These are phyloP conservation scores for Xylariaceae sp. DNA, from an alignment of 2,329 filamentous ascomycete genomes.

Conservation along the genomic window DNA sequence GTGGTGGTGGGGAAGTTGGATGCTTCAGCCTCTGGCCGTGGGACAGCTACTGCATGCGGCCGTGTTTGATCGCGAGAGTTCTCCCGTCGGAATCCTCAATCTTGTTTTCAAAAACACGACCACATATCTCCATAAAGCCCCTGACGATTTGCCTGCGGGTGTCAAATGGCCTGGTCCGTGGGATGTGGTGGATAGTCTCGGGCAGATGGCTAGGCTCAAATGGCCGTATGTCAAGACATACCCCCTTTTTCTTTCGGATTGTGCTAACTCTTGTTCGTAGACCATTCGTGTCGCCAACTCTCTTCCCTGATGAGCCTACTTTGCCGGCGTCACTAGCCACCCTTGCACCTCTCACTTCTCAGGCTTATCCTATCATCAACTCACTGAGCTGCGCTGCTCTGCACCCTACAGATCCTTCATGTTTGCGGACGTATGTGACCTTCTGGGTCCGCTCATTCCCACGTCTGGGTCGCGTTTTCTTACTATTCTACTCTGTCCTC, in stretches of 20 bases:
- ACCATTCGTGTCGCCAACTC: conserved; percentile 74
- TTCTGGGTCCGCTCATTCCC: conserved; percentile 86
- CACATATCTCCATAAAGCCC: conserved; percentile 71
- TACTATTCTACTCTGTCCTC: conserved; percentile 66
- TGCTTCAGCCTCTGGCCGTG: conserved; percentile 69
- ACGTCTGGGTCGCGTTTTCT: conserved; percentile 68
- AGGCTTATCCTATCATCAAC: conserved; percentile 80
- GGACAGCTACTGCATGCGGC: conserved; percentile 73
- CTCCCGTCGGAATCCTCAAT: conserved; percentile 36
- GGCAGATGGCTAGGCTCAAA: conserved; percentile 70
- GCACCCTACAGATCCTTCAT: conserved; percentile 83
- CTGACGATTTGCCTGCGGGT: conserved; percentile 59
- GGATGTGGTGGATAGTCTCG: conserved; percentile 75
- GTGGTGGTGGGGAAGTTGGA: conserved; percentile 81
- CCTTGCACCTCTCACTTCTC: conserved; percentile 72
- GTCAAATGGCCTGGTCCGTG: conserved; percentile 70
- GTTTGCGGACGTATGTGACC: conserved; percentile 77
- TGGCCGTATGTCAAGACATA: conserved; percentile 63
- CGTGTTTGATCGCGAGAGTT: conserved; percentile 71
- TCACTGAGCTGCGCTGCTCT: conserved; percentile 84
- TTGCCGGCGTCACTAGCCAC: conserved; percentile 61
- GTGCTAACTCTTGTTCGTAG: conserved; percentile 38
- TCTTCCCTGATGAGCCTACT: conserved; percentile 68
- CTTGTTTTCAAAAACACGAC: conserved; percentile 66
- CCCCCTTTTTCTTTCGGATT: background rate